Conservation (phyloP, 441 rosid genomes). For the Syzygium syzygioides region DNA sequence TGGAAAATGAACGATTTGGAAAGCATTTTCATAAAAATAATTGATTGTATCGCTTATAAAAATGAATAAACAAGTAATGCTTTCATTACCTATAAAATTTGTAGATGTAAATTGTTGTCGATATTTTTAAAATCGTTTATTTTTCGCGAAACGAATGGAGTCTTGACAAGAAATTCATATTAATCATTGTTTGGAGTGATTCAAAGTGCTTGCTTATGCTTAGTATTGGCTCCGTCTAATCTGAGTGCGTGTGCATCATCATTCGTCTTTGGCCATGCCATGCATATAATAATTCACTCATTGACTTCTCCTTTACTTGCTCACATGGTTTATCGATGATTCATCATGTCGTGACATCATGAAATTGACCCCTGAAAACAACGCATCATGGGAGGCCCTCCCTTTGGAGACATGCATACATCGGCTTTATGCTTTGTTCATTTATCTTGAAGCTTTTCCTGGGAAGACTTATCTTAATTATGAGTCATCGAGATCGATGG, state of each 20-base stretch:
- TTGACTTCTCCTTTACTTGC: neutral
- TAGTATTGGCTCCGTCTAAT: neutral
- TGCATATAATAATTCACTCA: neutral
- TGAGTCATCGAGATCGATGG: neutral
- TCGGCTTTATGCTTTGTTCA: neutral
- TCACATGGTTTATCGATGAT: neutral
- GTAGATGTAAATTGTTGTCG: neutral
- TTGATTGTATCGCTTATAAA: neutral
- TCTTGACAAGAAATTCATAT: neutral
- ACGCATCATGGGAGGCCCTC: neutral
- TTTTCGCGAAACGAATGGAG: neutral
- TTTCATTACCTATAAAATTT: neutral
- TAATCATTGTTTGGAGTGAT: neutral
- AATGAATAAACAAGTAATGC: neutral
- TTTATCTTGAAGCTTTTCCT: neutral
- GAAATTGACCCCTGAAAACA: neutral
- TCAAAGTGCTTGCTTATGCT: neutral
- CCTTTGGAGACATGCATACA: neutral
- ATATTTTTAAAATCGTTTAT: accelerated
- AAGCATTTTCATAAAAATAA: neutral
- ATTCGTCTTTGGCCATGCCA: neutral
- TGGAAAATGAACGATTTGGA: neutral
- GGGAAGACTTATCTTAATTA: neutral
- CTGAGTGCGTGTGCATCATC: neutral
- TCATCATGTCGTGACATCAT: neutral